A percentile compares a stretch with the other conserved stretches of the same genome.
These are phyloP conservation scores for Datisca glomerata DNA, from an alignment of 306 rosid genomes.

Conservation along the genomic window DNA sequence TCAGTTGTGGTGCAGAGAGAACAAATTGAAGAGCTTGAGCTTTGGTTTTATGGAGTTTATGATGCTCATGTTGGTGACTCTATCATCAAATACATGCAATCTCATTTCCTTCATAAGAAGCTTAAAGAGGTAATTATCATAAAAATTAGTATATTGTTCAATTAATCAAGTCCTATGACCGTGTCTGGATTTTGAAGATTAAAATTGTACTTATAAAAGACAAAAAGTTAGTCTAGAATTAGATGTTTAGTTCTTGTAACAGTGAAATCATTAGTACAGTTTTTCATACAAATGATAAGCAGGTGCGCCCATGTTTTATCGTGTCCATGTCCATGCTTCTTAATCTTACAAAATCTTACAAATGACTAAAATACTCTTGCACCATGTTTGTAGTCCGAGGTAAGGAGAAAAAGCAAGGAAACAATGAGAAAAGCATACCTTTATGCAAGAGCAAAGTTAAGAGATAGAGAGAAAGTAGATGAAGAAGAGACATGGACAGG, in stretches of 20 bases:
- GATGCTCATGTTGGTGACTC: slow-evolving; percentile 46
- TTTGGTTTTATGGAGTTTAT: slow-evolving; percentile 77
- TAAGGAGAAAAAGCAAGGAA: slow-evolving; percentile 45
- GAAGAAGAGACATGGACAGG: slow-evolving; percentile 28
- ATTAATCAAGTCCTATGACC: neutral
- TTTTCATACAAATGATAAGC: too few relatives aligned
- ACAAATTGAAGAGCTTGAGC: slow-evolving; percentile 40
- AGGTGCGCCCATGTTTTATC: too few relatives aligned
- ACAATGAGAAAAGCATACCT: slow-evolving; percentile 56
- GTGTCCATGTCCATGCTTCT: too few relatives aligned
- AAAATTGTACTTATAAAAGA: neutral
- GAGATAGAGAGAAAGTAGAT: slow-evolving; percentile 23
- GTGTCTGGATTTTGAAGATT: neutral
- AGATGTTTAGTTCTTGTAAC: too few relatives aligned
- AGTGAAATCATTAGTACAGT: too few relatives aligned
- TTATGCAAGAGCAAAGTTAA: slow-evolving; percentile 35
- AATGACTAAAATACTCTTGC: too few relatives aligned
- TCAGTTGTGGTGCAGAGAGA: slow-evolving; percentile 68
- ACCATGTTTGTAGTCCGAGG: slow-evolving; percentile 28
- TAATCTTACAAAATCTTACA: too few relatives aligned
- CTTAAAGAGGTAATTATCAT: slow-evolving; percentile 44
- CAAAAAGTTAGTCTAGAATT: neutral
- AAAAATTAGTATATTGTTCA: neutral
- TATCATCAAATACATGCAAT: slow-evolving; percentile 51
- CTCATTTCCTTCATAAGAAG: slow-evolving; percentile 56